phyloP scores from a whole-genome alignment of 1,284 basidiomycete species.

The Cutaneotrichosporon sp. region DNA sequence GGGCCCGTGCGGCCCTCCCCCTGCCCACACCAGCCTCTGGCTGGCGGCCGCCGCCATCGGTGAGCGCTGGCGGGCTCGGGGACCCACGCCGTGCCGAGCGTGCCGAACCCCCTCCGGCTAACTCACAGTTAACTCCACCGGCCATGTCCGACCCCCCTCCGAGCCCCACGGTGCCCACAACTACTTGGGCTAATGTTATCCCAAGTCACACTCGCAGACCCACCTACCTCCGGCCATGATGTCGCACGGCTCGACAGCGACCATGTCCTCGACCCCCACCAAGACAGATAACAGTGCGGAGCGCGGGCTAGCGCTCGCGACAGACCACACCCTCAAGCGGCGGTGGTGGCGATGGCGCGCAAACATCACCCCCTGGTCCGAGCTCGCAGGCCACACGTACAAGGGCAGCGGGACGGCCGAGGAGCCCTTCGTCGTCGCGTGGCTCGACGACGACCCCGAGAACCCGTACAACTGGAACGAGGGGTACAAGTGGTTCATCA shows the following conservation, averaged over 20 bases:
- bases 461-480: conserved; percentile 34
- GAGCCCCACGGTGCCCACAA: background rate
- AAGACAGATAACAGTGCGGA: conserved; percentile 9
- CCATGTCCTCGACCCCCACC: background rate
- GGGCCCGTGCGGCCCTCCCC: too few species aligned
- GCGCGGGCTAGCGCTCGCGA: background rate
- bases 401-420: conserved; percentile 43
- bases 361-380: conserved; percentile 14
- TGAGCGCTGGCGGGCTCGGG: too few species aligned
- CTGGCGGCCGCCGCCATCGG: too few species aligned
- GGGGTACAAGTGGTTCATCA: conserved; percentile 38
- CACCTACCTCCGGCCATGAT: background rate
- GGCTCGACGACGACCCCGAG: conserved; percentile 34
- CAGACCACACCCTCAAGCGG: conserved; percentile 7
- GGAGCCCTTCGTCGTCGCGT: conserved; percentile 51
- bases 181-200: background rate
- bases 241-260: background rate
- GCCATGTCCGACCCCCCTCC: background rate
- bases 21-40: too few species aligned
- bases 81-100: too few species aligned
- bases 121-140: background rate
- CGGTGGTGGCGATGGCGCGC: conserved; percentile 20
- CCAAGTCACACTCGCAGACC: background rate
- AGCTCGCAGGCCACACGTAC: conserved; percentile 9
- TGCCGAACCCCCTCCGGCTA: too few species aligned